Evolutionary conservation across 768 basidiomycete genomes (phyloP).

Genomic region (Terana coerulea): DNA sequence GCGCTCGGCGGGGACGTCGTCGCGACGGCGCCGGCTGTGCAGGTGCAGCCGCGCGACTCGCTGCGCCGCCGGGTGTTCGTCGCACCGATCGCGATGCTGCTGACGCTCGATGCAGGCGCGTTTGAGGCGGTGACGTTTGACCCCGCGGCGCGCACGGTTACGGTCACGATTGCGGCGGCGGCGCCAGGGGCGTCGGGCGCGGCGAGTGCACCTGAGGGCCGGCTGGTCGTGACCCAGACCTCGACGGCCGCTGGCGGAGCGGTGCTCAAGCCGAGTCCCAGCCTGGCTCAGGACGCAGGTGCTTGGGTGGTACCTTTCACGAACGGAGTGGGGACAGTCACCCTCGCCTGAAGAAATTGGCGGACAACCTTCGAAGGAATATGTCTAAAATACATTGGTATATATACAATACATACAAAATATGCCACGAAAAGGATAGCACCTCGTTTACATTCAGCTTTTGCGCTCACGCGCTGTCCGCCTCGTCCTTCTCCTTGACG

Average conservation of each 20-base stretch:
- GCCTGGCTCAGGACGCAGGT: conserved; percentile 38
- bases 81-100: conserved; percentile 42
- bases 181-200: conserved; percentile 37
- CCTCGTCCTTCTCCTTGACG: background rate
- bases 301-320: conserved; percentile 44
- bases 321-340: conserved; percentile 31
- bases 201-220: conserved; percentile 43
- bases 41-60: conserved; percentile 44
- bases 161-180: conserved; percentile 36
- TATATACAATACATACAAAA: no score
- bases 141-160: conserved; percentile 34
- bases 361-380: no score
- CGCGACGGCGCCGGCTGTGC: conserved; percentile 37
- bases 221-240: conserved; percentile 43
- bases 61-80: conserved; percentile 49
- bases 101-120: conserved; percentile 49
- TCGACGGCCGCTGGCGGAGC: conserved; percentile 34
- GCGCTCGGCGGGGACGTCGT: conserved; percentile 50
- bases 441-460: no score
- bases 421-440: no score
- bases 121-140: conserved; percentile 42
- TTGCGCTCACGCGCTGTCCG: no score
- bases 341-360: background rate
- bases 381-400: background rate
- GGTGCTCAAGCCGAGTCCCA: conserved; percentile 36